These are phyloP conservation scores for Phaeotremella fagi DNA, from an alignment of 768 basidiomycete species.

Conservation along the genomic window DNA sequence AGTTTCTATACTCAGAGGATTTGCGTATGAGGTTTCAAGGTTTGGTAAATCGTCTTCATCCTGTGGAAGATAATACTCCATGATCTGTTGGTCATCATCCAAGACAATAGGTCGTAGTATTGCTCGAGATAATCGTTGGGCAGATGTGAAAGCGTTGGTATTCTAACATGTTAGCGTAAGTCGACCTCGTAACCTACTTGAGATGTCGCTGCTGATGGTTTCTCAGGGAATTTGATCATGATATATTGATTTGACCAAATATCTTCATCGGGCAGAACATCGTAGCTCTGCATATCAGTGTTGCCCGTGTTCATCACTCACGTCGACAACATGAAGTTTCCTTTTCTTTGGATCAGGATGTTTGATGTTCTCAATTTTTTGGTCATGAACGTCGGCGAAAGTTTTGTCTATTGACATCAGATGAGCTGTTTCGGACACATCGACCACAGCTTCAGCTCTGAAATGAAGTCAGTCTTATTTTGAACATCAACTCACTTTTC, in stretches of 20 bases:
- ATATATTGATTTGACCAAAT: conserved; percentile 34
- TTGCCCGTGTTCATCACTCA: conserved; percentile 11
- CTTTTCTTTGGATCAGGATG: conserved; percentile 35
- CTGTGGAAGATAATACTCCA: conserved; percentile 39
- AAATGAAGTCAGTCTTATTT: background rate
- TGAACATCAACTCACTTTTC: conserved; percentile 8
- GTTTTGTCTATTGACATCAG: conserved; percentile 41
- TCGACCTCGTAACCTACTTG: conserved; percentile 14
- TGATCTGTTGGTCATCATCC: conserved; percentile 30
- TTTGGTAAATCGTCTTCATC: conserved; percentile 25
- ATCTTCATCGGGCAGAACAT: conserved; percentile 41
- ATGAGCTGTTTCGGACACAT: conserved; percentile 45
- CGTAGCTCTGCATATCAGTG: conserved; percentile 26
- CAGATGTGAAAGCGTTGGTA: conserved; percentile 18
- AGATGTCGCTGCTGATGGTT: conserved; percentile 34
- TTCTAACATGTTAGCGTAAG: conserved; percentile 10
- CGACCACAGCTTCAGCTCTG: conserved; percentile 24
- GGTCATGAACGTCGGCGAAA: conserved; percentile 26
- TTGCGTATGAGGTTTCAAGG: conserved; percentile 19
- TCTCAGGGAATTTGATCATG: conserved; percentile 39
- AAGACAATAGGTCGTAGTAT: conserved; percentile 34
- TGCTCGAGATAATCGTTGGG: conserved; percentile 23
- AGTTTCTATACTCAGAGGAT: conserved; percentile 18
- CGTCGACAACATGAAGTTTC: conserved; percentile 33
- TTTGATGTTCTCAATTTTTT: conserved; percentile 14